Base-by-base conservation (phyloP, 176 grass and related monocot species). In the Cymbopogon citratus region DNA sequence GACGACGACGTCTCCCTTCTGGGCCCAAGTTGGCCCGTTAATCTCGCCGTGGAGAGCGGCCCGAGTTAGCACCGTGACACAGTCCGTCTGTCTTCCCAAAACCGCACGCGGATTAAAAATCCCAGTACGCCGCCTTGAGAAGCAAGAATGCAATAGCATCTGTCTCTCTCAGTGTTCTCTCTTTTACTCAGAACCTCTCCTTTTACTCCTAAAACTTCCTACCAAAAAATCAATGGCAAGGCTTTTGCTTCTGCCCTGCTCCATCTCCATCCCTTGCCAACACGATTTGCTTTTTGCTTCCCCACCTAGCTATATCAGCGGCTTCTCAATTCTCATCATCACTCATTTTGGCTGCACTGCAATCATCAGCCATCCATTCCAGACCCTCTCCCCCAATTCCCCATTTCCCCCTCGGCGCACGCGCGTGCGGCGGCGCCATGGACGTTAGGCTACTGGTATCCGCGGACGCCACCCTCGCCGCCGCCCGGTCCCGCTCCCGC, bases 381-480 rank as follows among this genome's bases (percentile, higher is more conserved):
- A 3, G 0, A 10, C 21, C 15, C 31, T 34, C 24, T 23, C 6
- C 3, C n/a, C 24, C 40, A 14, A 21, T 18, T 14, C 41, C 41
- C 35, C 11, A n/a, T 24, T 12, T 6, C 23, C 41, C 23, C 41
- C 69, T 44, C 68, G 68, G 68, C 36, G 21, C 16, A 9, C 66
- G 36, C 21, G 23, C 66, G 36, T 10, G 23, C 21, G 33, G 21
- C 35, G 5, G 9, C 24, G 69, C 69, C 40, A 80, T 80, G 77
- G 77, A 80, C 18, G 46, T 34, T 59, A 71, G 75, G 45, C 60
- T 84, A 75, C 75, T 84, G 56, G 68, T 83, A 61, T 79, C 74
- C 77, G 62, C 76, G 38, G 76, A 71, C 41, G 31, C 79, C 15
- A 18, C 24, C 24, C 54, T 76, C 79, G 75, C 76, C 76, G 29